Percentiles rank a stretch among this genome's conserved stretches.
Evolutionary conservation across 805 yeast species (phyloP).

Genomic region (Cyberlindnera lachancei): DNA sequence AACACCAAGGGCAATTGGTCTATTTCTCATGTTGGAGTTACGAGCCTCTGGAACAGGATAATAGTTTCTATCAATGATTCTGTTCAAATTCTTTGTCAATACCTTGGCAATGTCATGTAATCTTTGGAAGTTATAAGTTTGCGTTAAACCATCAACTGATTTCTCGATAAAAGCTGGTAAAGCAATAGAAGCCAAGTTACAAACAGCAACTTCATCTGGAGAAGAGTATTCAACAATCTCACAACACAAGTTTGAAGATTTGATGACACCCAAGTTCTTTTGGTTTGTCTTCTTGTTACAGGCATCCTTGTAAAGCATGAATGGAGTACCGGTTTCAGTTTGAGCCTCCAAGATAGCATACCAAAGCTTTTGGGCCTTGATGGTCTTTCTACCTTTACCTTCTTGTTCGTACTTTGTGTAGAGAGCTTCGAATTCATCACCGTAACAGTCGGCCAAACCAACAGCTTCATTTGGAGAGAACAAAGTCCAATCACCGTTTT

Average conservation of each 20-base stretch:
- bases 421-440: slow-evolving; percentile 70
- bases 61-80: slow-evolving; percentile 73
- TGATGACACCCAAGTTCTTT: slow-evolving; percentile 84
- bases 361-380: slow-evolving; percentile 91
- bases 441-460: slow-evolving; percentile 75
- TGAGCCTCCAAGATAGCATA: slow-evolving; percentile 83
- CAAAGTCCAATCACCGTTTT: slow-evolving; percentile 74
- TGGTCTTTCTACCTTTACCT: slow-evolving; percentile 53
- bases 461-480: slow-evolving; percentile 88
- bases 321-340: slow-evolving; percentile 95
- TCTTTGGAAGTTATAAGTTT: slow-evolving; percentile 60
- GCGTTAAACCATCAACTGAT: slow-evolving; percentile 35
- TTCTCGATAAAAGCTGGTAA: slow-evolving; percentile 67
- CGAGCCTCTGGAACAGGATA: slow-evolving; percentile 80
- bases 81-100: slow-evolving; percentile 70
- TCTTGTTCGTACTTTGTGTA: slow-evolving; percentile 68
- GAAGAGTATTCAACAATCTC: slow-evolving; percentile 91
- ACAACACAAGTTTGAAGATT: slow-evolving; percentile 90
- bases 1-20: slow-evolving; percentile 98
- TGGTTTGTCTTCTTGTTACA: slow-evolving; percentile 86
- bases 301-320: slow-evolving; percentile 88
- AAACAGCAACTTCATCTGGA: slow-evolving; percentile 90
- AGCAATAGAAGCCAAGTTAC: slow-evolving; percentile 89
- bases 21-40: slow-evolving; percentile 67
- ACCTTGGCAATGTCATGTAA: slow-evolving; percentile 75